Percentiles rank a stretch among this genome's conserved stretches.
phyloP scores from a whole-genome alignment of 192 early-diverging fungal species.

The Coemansia sp. region DNA sequence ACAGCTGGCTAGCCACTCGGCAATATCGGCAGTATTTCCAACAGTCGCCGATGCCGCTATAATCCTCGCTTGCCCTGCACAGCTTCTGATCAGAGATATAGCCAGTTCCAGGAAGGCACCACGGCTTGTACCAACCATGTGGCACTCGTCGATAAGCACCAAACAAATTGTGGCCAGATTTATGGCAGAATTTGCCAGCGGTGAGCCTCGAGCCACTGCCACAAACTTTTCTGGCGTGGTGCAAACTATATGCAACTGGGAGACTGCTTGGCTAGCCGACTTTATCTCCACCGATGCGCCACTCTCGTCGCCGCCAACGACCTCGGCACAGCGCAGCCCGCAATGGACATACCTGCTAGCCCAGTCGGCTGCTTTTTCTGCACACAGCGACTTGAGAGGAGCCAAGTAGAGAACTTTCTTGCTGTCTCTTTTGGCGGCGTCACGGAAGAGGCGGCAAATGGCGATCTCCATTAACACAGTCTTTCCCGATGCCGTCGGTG shows the following conservation, averaged over 20 bases:
- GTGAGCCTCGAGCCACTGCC: constrained; percentile 39
- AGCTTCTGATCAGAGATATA: constrained; percentile 50
- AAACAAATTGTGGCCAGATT: constrained; percentile 34
- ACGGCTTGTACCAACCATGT: constrained; percentile 59
- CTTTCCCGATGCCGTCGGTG: constrained; percentile 70
- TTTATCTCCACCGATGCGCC: background rate
- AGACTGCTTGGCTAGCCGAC: background rate
- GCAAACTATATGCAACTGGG: constrained; percentile 50
- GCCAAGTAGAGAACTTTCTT: constrained; percentile 63
- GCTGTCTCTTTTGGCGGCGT: background rate
- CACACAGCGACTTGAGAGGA: constrained; percentile 63
- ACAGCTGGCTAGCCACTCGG: constrained; percentile 55
- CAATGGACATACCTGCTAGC: constrained; percentile 38
- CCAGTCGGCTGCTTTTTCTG: constrained; percentile 64
- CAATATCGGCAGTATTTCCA: constrained; percentile 66
- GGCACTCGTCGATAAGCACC: constrained; percentile 69
- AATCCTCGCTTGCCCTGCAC: constrained; percentile 37
- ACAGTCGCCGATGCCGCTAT: constrained; percentile 69
- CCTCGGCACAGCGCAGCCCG: constrained; percentile 48
- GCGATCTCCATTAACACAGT: constrained; percentile 63
- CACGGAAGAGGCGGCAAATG: constrained; percentile 14
- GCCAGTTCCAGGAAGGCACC: constrained; percentile 66
- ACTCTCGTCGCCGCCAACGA: constrained; percentile 51
- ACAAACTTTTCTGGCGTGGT: constrained; percentile 75
- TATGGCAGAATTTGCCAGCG: constrained; percentile 4